Evolutionary conservation across 2,329 filamentous ascomycete genomes (phyloP).

Genomic region (Geosmithia putterillii): DNA sequence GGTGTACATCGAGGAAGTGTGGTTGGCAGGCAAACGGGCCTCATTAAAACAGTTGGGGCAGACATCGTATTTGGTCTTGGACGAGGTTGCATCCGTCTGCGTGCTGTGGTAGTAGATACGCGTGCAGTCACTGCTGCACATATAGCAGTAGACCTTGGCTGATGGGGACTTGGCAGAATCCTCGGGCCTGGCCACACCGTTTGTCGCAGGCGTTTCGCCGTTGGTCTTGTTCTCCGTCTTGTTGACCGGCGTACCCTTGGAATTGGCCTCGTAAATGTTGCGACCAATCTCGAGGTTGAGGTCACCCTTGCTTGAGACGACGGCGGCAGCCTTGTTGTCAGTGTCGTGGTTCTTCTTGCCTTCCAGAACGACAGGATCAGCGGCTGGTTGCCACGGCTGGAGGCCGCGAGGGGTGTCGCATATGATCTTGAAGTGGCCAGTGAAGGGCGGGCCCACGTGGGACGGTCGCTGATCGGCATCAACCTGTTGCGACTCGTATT

Average conservation of each 20-base stretch:
- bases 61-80: slow-evolving; percentile 67
- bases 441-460: slow-evolving; percentile 91
- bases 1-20: slow-evolving; percentile 68
- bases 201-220: slow-evolving; percentile 56
- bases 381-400: slow-evolving; percentile 87
- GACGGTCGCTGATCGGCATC: slow-evolving; percentile 92
- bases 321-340: slow-evolving; percentile 57
- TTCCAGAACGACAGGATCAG: slow-evolving; percentile 55
- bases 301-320: slow-evolving; percentile 60
- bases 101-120: slow-evolving; percentile 48
- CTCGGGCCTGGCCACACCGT: slow-evolving; percentile 48
- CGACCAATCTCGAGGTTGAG: slow-evolving; percentile 86
- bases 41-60: slow-evolving; percentile 88
- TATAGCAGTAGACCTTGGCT: slow-evolving; percentile 70
- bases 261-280: slow-evolving; percentile 88
- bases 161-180: slow-evolving; percentile 54
- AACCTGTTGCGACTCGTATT: slow-evolving; percentile 44
- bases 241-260: slow-evolving; percentile 61
- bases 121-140: slow-evolving; percentile 83
- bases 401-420: slow-evolving; percentile 91
- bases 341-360: slow-evolving; percentile 54
- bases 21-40: slow-evolving; percentile 68
- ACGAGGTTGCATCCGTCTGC: slow-evolving; percentile 41
- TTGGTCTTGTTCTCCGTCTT: slow-evolving; percentile 62
- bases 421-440: slow-evolving; percentile 91